These are phyloP conservation scores for Fraxinus latifolia DNA, from an alignment of 305 asterid genomes.

Conservation along the genomic window DNA sequence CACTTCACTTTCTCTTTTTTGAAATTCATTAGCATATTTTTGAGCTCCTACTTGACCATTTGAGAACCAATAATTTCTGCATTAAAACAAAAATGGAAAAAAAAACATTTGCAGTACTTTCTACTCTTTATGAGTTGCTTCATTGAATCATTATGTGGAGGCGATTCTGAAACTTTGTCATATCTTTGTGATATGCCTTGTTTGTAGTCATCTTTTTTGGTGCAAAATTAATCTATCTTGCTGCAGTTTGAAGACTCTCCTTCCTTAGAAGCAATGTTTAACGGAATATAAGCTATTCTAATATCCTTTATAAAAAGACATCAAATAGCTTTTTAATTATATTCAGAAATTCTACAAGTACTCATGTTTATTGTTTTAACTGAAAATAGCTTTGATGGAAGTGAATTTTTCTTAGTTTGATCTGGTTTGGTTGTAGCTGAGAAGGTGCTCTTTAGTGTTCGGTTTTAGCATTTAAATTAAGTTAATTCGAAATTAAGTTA, in stretches of 20 bases:
- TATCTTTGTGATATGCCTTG: constrained; percentile 25
- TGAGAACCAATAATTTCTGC: not conserved
- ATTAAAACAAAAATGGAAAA: not conserved
- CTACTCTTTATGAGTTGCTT: constrained; percentile 17
- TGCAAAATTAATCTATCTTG: constrained; percentile 16
- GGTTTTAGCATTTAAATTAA: not conserved
- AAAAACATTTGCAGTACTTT: not conserved
- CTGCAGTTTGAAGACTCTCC: constrained; percentile 21
- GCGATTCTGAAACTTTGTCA: constrained; percentile 21
- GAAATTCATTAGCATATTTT: not conserved
- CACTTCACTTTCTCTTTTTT: not conserved
- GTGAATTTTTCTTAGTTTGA: constrained; percentile 7
- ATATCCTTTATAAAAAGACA: constrained; percentile 10
- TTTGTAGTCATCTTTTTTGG: constrained; percentile 17
- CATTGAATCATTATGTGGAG: not conserved
- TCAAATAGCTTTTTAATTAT: not conserved
- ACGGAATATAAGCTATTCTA: not conserved
- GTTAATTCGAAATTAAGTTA: not conserved
- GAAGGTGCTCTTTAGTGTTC: not conserved
- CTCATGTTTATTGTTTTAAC: not conserved
- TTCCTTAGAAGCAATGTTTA: constrained; percentile 20
- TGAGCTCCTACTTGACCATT: not conserved
- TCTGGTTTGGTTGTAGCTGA: constrained; percentile 1
- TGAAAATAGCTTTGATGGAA: not conserved
- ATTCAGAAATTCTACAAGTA: not conserved